Conservation (phyloP, 1,284 basidiomycete genomes). For the Leccinum huronense region DNA sequence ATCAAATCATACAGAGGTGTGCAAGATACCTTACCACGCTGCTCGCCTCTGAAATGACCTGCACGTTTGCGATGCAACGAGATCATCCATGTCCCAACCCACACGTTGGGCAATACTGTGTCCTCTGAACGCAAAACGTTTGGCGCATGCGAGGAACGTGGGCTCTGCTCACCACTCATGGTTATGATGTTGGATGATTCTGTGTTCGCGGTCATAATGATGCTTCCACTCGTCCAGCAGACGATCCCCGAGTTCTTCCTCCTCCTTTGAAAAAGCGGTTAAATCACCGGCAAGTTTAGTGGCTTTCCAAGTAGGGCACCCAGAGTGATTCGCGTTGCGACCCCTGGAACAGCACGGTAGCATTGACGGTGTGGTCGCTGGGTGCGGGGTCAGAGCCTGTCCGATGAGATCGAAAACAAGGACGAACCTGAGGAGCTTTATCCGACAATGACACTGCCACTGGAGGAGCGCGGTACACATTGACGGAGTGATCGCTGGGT, state of each 20-base stretch:
- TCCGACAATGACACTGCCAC: too few relatives aligned
- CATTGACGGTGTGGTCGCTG: slow-evolving; percentile 20
- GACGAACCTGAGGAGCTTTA: slow-evolving; percentile 18
- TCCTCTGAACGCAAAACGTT: slow-evolving; percentile 31
- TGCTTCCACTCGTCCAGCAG: slow-evolving; percentile 37
- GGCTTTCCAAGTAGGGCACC: slow-evolving; percentile 25
- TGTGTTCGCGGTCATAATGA: slow-evolving; percentile 20
- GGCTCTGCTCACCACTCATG: slow-evolving; percentile 32
- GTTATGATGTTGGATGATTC: slow-evolving; percentile 29
- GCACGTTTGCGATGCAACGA: slow-evolving; percentile 39
- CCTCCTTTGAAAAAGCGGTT: not conserved
- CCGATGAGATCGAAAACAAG: not conserved
- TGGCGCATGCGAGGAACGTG: not conserved
- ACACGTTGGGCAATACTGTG: slow-evolving; percentile 34
- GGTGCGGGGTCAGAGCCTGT: not conserved
- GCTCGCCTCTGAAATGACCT: slow-evolving; percentile 32
- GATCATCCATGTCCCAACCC: slow-evolving; percentile 41
- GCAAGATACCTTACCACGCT: slow-evolving; percentile 31
- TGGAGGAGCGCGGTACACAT: not conserved
- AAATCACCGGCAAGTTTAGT: not conserved
- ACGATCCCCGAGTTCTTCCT: not conserved
- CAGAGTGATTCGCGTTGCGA: slow-evolving; percentile 9
- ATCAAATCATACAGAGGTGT: not conserved
- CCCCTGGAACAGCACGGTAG: not conserved
- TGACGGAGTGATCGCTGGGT: slow-evolving; percentile 19